phyloP scores from a whole-genome alignment of 345 rosid genomes.

The Angophora floribunda region DNA sequence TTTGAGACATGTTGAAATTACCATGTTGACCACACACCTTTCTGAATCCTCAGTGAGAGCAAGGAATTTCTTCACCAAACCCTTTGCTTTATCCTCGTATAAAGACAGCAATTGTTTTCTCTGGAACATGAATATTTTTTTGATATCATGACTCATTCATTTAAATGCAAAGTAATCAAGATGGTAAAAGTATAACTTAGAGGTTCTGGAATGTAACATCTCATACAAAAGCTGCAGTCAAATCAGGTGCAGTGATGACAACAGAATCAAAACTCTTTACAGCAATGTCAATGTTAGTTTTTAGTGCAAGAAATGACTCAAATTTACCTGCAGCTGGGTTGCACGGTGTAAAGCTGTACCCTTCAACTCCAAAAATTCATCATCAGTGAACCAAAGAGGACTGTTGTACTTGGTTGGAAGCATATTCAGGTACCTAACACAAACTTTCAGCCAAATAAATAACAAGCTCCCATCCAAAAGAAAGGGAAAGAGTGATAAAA shows the following conservation, averaged over 20 bases:
- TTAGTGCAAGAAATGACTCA: neutral
- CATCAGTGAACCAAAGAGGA: constrained; percentile 85
- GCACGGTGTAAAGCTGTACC: constrained; percentile 78
- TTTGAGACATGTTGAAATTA: neutral
- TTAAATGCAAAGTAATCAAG: neutral
- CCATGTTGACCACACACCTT: constrained; percentile 21
- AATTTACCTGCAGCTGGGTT: constrained; percentile 63
- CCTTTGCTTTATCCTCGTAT: constrained; percentile 59
- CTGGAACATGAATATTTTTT: constrained; percentile 31
- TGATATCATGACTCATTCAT: neutral
- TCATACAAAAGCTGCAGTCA: neutral
- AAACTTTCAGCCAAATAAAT: constrained; percentile 7
- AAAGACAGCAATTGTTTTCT: constrained; percentile 51
- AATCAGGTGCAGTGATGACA: neutral
- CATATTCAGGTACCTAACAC: constrained; percentile 75
- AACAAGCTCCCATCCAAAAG: neutral
- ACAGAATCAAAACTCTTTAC: neutral
- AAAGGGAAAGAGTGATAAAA: neutral
- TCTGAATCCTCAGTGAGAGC: constrained; percentile 51
- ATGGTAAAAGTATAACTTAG: neutral
- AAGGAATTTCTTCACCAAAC: constrained; percentile 68
- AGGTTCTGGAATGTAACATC: neutral
- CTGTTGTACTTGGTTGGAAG: constrained; percentile 74
- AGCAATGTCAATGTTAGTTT: neutral
- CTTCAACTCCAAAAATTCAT: constrained; percentile 62